Evolutionary conservation across 352 stramenopile genomes (phyloP).

Genomic region (Aphanomyces astaci): DNA sequence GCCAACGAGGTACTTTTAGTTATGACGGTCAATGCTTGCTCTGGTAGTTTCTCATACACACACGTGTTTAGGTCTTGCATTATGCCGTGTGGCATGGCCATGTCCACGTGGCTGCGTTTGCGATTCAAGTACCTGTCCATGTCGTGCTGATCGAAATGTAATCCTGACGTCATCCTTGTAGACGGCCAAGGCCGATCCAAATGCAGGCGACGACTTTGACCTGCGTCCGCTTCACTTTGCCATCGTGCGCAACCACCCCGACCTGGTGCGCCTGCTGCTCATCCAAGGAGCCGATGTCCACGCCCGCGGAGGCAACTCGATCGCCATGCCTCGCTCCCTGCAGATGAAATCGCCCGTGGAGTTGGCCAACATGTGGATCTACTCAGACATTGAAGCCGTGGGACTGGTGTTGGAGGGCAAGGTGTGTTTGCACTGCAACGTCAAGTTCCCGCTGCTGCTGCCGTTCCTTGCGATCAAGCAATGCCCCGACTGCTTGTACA

Average conservation of each 20-base stretch:
- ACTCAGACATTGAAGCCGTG: conserved; percentile 53
- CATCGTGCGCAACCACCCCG: conserved; percentile 66
- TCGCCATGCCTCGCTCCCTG: conserved; percentile 29
- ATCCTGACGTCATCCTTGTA: too few species aligned
- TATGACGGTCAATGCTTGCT: too few species aligned
- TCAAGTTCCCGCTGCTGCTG: conserved; percentile 33
- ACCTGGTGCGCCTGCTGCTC: conserved; percentile 62
- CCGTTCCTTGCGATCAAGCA: neutral
- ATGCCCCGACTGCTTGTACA: neutral
- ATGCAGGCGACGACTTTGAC: conserved; percentile 57
- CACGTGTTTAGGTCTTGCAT: conserved; percentile 60
- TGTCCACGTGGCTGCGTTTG: conserved; percentile 46
- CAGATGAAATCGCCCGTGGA: conserved; percentile 38
- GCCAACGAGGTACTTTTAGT: conserved; percentile 60
- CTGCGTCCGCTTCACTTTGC: conserved; percentile 74
- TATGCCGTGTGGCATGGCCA: conserved; percentile 65
- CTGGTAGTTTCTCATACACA: too few species aligned
- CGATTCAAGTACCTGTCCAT: conserved; percentile 37
- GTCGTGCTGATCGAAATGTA: too few species aligned
- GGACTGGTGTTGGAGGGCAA: conserved; percentile 56
- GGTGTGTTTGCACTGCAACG: conserved; percentile 78
- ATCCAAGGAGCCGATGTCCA: conserved; percentile 37
- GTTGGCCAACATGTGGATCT: conserved; percentile 51
- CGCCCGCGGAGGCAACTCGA: conserved; percentile 33
- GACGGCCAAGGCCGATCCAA: conserved; percentile 41